phyloP scores from a whole-genome alignment of 768 basidiomycete species.

The Pleurotus djamor region DNA sequence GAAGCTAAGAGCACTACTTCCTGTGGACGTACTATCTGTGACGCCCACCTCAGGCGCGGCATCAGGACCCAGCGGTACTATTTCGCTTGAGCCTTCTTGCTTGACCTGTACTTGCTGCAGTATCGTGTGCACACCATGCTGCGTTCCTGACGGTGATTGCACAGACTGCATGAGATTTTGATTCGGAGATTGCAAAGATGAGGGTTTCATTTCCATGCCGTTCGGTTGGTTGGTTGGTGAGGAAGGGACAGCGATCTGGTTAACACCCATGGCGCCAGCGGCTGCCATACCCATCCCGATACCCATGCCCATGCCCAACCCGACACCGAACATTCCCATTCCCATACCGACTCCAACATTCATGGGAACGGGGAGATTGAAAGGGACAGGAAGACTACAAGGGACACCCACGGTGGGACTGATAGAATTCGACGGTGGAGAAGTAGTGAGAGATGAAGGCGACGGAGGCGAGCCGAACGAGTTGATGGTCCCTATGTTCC shows the following conservation, averaged over 20 bases:
- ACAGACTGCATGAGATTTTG: no score
- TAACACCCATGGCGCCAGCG: background rate
- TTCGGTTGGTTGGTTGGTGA: no score
- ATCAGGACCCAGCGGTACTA: no score
- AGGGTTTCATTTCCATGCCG: background rate
- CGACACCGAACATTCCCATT: slow-evolving; percentile 5
- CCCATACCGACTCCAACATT: slow-evolving; percentile 1
- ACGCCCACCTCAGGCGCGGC: no score
- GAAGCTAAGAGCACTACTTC: background rate
- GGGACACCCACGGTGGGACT: background rate
- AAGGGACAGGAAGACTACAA: background rate
- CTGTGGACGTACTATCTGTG: no score
- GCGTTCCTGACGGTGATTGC: background rate
- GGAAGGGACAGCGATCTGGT: no score
- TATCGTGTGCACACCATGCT: background rate
- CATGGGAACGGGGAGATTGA: background rate
- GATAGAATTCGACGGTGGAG: background rate
- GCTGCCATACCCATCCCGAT: slow-evolving; percentile 5
- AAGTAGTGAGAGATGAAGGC: background rate
- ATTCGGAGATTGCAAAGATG: background rate
- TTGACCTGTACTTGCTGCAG: background rate
- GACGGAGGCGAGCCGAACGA: no score
- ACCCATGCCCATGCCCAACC: slow-evolving; percentile 3
- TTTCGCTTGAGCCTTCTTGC: background rate
- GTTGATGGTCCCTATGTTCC: no score